Percentiles rank a stretch among this genome's conserved stretches.
Evolutionary conservation across 2,329 filamentous ascomycete species (phyloP).

Genomic region (Gremmenia infestans): DNA sequence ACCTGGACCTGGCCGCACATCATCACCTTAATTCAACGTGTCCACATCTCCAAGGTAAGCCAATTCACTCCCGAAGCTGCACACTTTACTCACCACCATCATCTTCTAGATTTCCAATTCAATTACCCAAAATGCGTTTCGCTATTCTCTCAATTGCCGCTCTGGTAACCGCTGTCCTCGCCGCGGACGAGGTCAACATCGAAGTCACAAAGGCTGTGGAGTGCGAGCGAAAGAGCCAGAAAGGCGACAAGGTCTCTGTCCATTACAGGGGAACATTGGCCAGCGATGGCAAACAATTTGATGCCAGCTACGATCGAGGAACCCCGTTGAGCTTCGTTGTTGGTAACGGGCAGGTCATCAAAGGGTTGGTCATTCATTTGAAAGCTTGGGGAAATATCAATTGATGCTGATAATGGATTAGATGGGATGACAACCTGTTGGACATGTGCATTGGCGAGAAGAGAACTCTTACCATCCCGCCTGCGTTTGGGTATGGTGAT

Average conservation of each 20-base stretch:
- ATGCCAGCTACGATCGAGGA: slow-evolving; percentile 75
- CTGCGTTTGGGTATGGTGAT: slow-evolving; percentile 76
- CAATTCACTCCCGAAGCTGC: not conserved
- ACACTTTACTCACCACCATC: not conserved
- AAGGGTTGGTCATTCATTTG: slow-evolving; percentile 55
- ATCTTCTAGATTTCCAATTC: not conserved
- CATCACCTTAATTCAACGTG: slow-evolving; percentile 12
- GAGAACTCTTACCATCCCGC: slow-evolving; percentile 84
- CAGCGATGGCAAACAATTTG: slow-evolving; percentile 73
- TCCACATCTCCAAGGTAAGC: slow-evolving; percentile 10
- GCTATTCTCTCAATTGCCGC: slow-evolving; percentile 26
- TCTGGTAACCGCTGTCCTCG: slow-evolving; percentile 26
- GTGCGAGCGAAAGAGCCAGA: slow-evolving; percentile 72
- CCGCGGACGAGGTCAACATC: slow-evolving; percentile 57
- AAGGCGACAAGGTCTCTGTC: slow-evolving; percentile 75
- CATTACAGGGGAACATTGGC: slow-evolving; percentile 81
- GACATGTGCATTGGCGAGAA: slow-evolving; percentile 97
- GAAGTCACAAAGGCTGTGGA: slow-evolving; percentile 69
- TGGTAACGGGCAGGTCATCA: slow-evolving; percentile 79
- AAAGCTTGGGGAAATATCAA: not conserved
- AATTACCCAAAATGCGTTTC: slow-evolving; percentile 28
- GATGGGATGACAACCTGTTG: slow-evolving; percentile 84
- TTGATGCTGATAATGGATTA: slow-evolving; percentile 31
- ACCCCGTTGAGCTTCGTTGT: slow-evolving; percentile 74
- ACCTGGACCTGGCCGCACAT: not conserved